phyloP scores from a whole-genome alignment of 768 basidiomycete genomes.

The Boletus rubescentipes region DNA sequence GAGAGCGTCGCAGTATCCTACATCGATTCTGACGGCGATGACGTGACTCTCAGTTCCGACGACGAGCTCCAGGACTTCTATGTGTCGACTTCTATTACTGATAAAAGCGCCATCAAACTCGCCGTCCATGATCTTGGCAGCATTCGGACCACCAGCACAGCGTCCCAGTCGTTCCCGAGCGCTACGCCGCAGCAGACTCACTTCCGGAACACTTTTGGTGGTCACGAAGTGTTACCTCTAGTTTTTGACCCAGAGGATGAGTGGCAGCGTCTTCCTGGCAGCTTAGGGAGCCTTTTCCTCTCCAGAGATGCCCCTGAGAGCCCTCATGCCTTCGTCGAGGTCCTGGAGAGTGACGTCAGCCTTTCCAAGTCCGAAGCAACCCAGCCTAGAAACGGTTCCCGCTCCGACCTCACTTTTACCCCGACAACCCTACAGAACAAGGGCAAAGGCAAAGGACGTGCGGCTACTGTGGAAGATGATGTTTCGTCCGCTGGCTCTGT shows the following conservation, averaged over 20 bases:
- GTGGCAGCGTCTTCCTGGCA: conserved; percentile 58
- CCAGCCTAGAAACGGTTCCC: conserved; percentile 35
- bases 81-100: conserved; percentile 28
- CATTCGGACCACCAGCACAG: conserved; percentile 34
- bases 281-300: conserved; percentile 42
- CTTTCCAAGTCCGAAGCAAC: conserved; percentile 31
- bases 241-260: conserved; percentile 54
- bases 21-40: conserved; percentile 69
- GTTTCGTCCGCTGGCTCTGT: conserved; percentile 44
- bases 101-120: conserved; percentile 50
- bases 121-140: conserved; percentile 56
- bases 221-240: conserved; percentile 43
- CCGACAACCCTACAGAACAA: conserved; percentile 34
- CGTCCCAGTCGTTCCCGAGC: conserved; percentile 33
- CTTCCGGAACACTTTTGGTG: conserved; percentile 63
- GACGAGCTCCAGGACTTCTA: conserved; percentile 80
- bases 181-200: conserved; percentile 34
- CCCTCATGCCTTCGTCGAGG: conserved; percentile 67
- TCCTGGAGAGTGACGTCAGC: conserved; percentile 44
- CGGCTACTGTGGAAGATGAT: conserved; percentile 31
- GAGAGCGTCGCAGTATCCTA: conserved; percentile 69
- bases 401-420: conserved; percentile 22
- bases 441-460: conserved; percentile 46
- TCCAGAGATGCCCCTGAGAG: conserved; percentile 35
- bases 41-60: conserved; percentile 73